These are phyloP conservation scores for Podospora conica DNA, from an alignment of 495 filamentous ascomycete genomes.

Conservation along the genomic window DNA sequence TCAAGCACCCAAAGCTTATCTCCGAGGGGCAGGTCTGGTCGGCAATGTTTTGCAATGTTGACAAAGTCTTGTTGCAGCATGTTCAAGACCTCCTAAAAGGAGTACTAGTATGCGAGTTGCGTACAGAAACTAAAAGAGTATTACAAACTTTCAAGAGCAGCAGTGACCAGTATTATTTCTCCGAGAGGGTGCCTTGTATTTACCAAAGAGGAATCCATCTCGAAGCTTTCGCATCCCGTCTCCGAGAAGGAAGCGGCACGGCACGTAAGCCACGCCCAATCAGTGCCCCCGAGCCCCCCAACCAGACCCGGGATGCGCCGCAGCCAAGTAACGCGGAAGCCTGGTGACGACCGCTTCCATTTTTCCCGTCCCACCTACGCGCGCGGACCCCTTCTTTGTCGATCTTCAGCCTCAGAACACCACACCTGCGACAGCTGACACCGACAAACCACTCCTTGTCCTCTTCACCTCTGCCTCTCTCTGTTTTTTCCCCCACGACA, in stretches of 20 bases:
- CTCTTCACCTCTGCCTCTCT: neutral
- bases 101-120: no score
- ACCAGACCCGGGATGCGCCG: neutral
- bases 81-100: no score
- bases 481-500: neutral
- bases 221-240: no score
- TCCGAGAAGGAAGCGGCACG: neutral
- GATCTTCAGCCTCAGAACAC: neutral
- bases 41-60: no score
- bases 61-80: no score
- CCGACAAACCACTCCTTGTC: neutral
- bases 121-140: no score
- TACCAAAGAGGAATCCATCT: no score
- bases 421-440: neutral
- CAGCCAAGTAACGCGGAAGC: neutral
- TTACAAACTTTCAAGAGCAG: no score
- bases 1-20: neutral
- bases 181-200: no score
- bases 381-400: neutral
- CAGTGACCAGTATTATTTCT: no score
- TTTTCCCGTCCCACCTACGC: neutral
- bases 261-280: neutral
- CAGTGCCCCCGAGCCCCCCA: neutral
- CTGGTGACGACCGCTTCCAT: neutral
- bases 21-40: neutral